Conservation (phyloP, 1,284 basidiomycete species). For the Papiliotrema laurentii region DNA sequence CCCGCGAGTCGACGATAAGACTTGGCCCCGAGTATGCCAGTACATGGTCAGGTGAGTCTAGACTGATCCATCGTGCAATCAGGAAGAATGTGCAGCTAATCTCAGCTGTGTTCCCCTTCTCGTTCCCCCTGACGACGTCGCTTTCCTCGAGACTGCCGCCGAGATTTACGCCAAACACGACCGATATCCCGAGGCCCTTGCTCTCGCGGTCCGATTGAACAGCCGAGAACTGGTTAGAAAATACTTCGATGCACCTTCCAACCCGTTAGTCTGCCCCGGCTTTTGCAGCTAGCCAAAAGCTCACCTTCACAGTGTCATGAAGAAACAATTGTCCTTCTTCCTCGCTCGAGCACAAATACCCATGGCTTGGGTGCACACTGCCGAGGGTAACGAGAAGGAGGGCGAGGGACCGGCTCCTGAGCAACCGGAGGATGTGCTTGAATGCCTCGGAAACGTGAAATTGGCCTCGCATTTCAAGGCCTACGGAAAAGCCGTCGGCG, state of each 20-base stretch:
- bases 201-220: constrained; percentile 79
- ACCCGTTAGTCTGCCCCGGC: constrained; percentile 62
- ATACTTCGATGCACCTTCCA: constrained; percentile 82
- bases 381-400: constrained; percentile 51
- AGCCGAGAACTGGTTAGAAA: constrained; percentile 71
- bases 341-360: constrained; percentile 90
- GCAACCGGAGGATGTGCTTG: constrained; percentile 75
- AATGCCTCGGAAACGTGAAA: constrained; percentile 77
- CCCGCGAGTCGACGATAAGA: constrained; percentile 68
- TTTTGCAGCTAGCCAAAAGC: not conserved
- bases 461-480: constrained; percentile 81
- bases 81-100: too few species aligned
- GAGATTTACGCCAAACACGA: constrained; percentile 82
- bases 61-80: too few species aligned
- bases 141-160: constrained; percentile 87
- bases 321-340: constrained; percentile 89
- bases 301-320: constrained; percentile 66
- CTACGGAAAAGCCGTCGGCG: constrained; percentile 93
- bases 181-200: constrained; percentile 87
- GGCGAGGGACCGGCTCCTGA: constrained; percentile 56
- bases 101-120: constrained; percentile 84
- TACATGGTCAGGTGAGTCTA: constrained; percentile 91
- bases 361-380: constrained; percentile 74
- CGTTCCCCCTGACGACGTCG: constrained; percentile 86
- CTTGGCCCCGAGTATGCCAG: constrained; percentile 86